Percentiles rank a stretch among this genome's conserved stretches.
phyloP scores from a whole-genome alignment of 108 stramenopile species.

The Pelagomonas calceolata region DNA sequence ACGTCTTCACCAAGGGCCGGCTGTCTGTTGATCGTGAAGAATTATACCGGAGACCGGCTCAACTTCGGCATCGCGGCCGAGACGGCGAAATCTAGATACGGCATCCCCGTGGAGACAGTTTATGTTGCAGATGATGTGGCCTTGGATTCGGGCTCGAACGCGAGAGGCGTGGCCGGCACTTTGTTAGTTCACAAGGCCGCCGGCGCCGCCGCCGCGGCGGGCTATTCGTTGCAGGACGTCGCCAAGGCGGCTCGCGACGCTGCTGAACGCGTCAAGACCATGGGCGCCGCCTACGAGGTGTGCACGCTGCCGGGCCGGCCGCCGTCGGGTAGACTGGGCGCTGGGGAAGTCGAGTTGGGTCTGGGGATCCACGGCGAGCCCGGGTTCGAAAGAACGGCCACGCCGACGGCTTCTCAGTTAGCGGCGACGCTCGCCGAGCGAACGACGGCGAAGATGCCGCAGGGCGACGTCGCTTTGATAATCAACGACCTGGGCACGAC shows the following conservation, averaged over 20 bases:
- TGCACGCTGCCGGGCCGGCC: slow-evolving; percentile 82
- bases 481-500: slow-evolving; percentile 91
- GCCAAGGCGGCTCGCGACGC: slow-evolving; percentile 44
- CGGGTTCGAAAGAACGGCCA: slow-evolving; percentile 56
- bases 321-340: slow-evolving; percentile 53
- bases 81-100: slow-evolving; percentile 55
- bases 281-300: slow-evolving; percentile 78
- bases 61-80: slow-evolving; percentile 97
- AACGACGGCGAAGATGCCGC: slow-evolving; percentile 18
- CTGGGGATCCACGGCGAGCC: slow-evolving; percentile 97
- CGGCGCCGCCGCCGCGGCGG: slow-evolving; percentile 73
- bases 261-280: slow-evolving; percentile 51
- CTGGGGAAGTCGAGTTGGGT: slow-evolving; percentile 71
- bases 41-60: slow-evolving; percentile 95
- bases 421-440: slow-evolving; percentile 44
- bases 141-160: slow-evolving; percentile 65
- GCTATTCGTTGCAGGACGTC: slow-evolving; percentile 58
- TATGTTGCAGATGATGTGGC: slow-evolving; percentile 92
- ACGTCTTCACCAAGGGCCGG: slow-evolving; percentile 48
- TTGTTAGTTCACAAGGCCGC: slow-evolving; percentile 89
- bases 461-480: slow-evolving; percentile 50
- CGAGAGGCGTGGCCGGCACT: slow-evolving; percentile 91
- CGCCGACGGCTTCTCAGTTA: slow-evolving; percentile 60
- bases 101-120: slow-evolving; percentile 60
- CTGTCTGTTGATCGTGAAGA: slow-evolving; percentile 87